phyloP scores from a whole-genome alignment of 345 rosid species.

The Noccaea caerulescens region DNA sequence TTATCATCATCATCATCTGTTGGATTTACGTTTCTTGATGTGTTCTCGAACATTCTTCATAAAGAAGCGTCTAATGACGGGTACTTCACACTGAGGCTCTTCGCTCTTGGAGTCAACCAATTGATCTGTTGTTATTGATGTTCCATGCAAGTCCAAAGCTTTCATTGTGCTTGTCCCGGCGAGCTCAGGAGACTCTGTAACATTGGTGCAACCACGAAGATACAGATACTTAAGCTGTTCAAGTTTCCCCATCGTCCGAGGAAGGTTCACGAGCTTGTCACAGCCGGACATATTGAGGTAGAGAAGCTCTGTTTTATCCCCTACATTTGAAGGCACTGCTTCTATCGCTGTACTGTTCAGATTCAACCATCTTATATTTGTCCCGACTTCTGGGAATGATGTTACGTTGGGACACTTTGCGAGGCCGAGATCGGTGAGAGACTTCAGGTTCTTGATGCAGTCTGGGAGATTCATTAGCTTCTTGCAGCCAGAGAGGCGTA shows the following conservation, averaged over 20 bases:
- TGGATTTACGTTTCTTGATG: slow-evolving; percentile 29
- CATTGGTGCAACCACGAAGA: slow-evolving; percentile 36
- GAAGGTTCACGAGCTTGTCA: slow-evolving; percentile 30
- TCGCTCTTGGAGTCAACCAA: background rate
- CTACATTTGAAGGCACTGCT: slow-evolving; percentile 35
- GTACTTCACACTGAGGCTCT: slow-evolving; percentile 33
- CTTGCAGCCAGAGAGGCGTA: slow-evolving; percentile 36
- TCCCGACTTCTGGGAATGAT: slow-evolving; percentile 36
- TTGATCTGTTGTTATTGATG: slow-evolving; percentile 28
- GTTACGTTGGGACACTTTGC: slow-evolving; percentile 36
- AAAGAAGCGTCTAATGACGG: slow-evolving; percentile 32
- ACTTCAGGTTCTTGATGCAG: slow-evolving; percentile 32
- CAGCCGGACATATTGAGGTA: slow-evolving; percentile 34
- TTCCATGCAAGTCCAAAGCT: slow-evolving; percentile 38
- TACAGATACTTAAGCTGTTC: slow-evolving; percentile 34
- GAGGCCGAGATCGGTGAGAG: slow-evolving; percentile 19
- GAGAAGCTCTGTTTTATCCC: slow-evolving; percentile 28
- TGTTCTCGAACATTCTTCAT: slow-evolving; percentile 34
- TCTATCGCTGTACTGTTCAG: slow-evolving; percentile 26
- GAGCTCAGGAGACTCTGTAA: slow-evolving; percentile 36
- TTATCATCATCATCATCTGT: slow-evolving; percentile 17
- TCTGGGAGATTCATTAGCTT: slow-evolving; percentile 38
- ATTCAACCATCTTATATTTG: slow-evolving; percentile 33
- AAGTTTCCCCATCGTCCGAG: slow-evolving; percentile 29
- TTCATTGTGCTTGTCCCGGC: slow-evolving; percentile 29